Base-by-base conservation (phyloP, 108 stramenopile species). In the Cyclotella choctawhatcheeana region DNA sequence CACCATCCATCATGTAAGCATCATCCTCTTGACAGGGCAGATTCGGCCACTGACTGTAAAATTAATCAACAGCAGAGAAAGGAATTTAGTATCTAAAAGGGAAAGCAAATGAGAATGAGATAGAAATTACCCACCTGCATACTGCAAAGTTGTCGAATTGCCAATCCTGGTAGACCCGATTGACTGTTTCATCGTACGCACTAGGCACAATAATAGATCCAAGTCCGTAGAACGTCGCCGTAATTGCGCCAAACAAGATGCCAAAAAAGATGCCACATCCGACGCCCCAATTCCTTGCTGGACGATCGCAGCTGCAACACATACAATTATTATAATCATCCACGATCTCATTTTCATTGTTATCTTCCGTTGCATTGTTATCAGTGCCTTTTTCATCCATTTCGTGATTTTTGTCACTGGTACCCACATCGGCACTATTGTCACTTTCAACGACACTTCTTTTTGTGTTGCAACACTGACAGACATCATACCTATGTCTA, bases 141-240 rank as follows among this genome's bases (percentile, higher is more conserved):
- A 71, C 64, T 44, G 69, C 63, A 71, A 65, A 64, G 4, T 71
- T 43, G 44, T 77, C 69, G 18, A 77, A 64, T 1, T 7, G 2
- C 18, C n/a, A 5, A n/a, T 56, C 68, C n/a, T 68, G 4, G 31
- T 68, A 74, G 2, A 67, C 20, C 25, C 13, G 30, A 67, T 47
- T 66, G 8, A 74, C 51, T 10, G 43, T 29, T 3, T 35, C 29
- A 44, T 74, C 53, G 18, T 56, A 67, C 18, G 68, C 45, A 32
- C n/a, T 53, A 5, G 67, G 74, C 6, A 67, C 43, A 14, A 50
- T 31, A 43, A 50, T 64, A 22, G 17, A 16, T 4, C 63, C 45
- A 64, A 64, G 30, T 8, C 33, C 71, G 18, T 47, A 62, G 25
- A 64, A 62, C 5, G 60, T 27, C n/a, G 58, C 71, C 5, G 59